Percentiles rank a stretch among this genome's conserved stretches.
phyloP scores from a whole-genome alignment of 345 rosid genomes.

The Alliaria petiolata region DNA sequence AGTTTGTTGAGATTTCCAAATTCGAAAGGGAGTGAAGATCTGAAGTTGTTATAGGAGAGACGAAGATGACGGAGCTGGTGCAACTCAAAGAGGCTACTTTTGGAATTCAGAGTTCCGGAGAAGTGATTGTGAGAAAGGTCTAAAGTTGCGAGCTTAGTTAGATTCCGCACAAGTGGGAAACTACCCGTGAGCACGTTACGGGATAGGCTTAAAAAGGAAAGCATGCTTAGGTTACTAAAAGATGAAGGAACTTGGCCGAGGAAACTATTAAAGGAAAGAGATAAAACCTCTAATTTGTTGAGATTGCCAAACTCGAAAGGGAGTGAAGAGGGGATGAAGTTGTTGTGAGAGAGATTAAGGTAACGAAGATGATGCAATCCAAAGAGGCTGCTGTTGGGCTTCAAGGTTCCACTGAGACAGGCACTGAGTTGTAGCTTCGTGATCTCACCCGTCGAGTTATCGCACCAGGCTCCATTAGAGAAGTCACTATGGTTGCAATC shows the following conservation, averaged over 20 bases:
- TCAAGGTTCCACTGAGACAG: constrained; percentile 7
- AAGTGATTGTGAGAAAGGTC: neutral
- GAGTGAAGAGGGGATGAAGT: neutral
- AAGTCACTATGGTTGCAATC: neutral
- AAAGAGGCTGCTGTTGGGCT: constrained; percentile 10
- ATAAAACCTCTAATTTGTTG: neutral
- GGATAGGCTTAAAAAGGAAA: neutral
- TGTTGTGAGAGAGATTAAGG: neutral
- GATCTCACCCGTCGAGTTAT: constrained; percentile 5
- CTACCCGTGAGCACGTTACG: neutral
- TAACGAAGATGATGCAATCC: neutral
- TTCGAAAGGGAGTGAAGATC: neutral
- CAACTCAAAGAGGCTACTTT: constrained; percentile 2
- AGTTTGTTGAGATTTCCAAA: neutral
- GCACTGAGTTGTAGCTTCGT: neutral
- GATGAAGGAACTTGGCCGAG: constrained; percentile 3
- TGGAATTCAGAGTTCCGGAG: neutral
- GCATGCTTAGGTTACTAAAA: neutral
- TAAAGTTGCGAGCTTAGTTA: neutral
- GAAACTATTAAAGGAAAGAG: constrained; percentile 4
- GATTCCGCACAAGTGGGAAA: neutral
- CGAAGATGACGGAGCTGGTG: neutral
- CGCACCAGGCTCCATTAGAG: constrained; percentile 8
- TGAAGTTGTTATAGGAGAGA: neutral
- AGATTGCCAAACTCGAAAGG: constrained; percentile 3